These are phyloP conservation scores for Mycena latifolia DNA, from an alignment of 768 basidiomycete genomes.

Conservation along the genomic window DNA sequence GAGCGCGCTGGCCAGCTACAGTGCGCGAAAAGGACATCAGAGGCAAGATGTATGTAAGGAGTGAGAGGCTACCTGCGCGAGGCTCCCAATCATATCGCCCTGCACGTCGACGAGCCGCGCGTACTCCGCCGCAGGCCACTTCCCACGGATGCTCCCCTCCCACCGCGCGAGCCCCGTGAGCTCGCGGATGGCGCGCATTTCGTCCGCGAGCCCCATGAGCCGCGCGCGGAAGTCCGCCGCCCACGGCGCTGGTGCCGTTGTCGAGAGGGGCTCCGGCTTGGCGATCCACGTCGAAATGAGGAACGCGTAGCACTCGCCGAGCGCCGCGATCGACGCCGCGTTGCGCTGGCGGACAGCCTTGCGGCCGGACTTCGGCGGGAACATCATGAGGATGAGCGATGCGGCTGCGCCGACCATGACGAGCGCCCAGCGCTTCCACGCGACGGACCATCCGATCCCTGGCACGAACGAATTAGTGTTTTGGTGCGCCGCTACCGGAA, in stretches of 20 bases:
- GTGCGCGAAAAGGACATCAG: constrained; percentile 16
- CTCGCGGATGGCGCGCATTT: constrained; percentile 47
- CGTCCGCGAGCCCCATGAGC: constrained; percentile 46
- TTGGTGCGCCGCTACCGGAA: too few species aligned
- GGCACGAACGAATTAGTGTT: too few species aligned
- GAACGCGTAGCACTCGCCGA: constrained; percentile 58
- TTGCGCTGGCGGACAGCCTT: constrained; percentile 46
- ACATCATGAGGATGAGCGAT: constrained; percentile 65
- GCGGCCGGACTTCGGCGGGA: constrained; percentile 64
- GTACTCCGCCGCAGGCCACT: constrained; percentile 66
- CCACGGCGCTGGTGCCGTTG: constrained; percentile 9
- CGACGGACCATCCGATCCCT: constrained; percentile 60
- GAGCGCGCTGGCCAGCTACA: constrained; percentile 56
- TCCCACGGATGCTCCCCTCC: constrained; percentile 63
- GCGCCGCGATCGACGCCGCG: constrained; percentile 49
- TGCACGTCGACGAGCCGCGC: constrained; percentile 54
- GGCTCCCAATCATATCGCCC: constrained; percentile 52
- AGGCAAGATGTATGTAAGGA: not conserved
- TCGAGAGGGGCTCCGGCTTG: constrained; percentile 23
- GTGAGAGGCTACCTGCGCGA: constrained; percentile 47
- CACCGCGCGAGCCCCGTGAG: constrained; percentile 54
- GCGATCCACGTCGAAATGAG: constrained; percentile 56
- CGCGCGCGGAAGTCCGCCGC: constrained; percentile 41
- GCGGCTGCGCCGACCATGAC: constrained; percentile 67
- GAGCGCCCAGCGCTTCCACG: constrained; percentile 64